Base-by-base conservation (phyloP, 2,329 filamentous ascomycete genomes). In the Bipolaris oryzae region DNA sequence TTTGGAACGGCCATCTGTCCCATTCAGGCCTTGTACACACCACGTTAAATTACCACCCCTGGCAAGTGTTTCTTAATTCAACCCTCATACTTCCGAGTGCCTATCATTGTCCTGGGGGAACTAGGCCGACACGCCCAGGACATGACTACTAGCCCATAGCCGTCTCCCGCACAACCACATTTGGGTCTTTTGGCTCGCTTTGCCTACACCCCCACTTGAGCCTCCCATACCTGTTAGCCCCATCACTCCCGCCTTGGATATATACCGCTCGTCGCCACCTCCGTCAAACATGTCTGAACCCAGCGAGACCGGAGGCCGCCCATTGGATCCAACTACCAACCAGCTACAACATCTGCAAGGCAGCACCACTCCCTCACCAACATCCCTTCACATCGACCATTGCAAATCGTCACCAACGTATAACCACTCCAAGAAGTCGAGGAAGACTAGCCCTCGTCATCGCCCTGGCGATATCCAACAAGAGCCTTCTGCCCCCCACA, bases 1-100 rank as follows among this genome's bases (percentile, higher is more conserved):
- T 71, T 75, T 74, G 72, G 71, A 67, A 66, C 73, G 64, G 70
- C 62, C 50, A 44, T 68, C 43, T 44, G 62, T 59, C 72, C 70
- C 60, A 58, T 63, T 68, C 44, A 55, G 68, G 69, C 57, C 60
- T 58, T 55, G 53, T 59, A 63, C 64, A 61, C 57, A 68, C 65
- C 64, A 62, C 58, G 60, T 58, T 57, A 62, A 57, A 58, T 64
- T 56, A 50, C 66, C 58, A 63, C 55, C 70, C 67, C 67, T 64
- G 64, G 56, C 56, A 50, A 61, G 34, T 55, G 59, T 69, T 61
- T 66, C 70, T 71, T 70, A 66, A 71, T 68, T 70, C 65, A 65
- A 64, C 61, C 55, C 61, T 61, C 51, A 57, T 57, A 69, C 67
- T 62, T 63, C 64, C 65, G 61, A 61, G 58, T 67, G 64, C 67